phyloP scores from a whole-genome alignment of 495 filamentous ascomycete species.

The Entonaema liquescens region DNA sequence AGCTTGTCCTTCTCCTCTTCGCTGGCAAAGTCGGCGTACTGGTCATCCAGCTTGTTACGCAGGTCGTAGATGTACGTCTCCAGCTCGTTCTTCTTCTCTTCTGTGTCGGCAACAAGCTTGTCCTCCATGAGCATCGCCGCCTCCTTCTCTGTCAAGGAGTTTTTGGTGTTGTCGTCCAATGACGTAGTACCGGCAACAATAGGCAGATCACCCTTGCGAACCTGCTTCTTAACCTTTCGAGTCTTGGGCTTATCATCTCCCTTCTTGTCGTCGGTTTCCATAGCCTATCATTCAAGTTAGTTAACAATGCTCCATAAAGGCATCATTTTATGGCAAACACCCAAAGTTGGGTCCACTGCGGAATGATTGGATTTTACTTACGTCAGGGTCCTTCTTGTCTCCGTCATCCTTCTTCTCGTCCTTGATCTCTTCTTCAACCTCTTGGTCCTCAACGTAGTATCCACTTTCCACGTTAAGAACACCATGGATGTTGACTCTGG shows the following conservation, averaged over 20 bases:
- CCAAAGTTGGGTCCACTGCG: background rate
- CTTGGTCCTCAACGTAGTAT: conserved; percentile 97
- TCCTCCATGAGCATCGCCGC: conserved; percentile 94
- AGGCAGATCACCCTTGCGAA: conserved; percentile 95
- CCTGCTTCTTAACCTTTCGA: conserved; percentile 98
- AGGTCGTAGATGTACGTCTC: conserved; percentile 97
- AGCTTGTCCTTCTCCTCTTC: conserved; percentile 94
- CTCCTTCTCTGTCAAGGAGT: conserved; percentile 78
- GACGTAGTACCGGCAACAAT: conserved; percentile 83
- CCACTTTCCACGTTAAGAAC: conserved; percentile 96
- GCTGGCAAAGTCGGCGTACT: conserved; percentile 85
- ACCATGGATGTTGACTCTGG: conserved; percentile 94
- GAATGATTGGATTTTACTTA: conserved; percentile 56
- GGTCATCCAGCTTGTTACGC: conserved; percentile 90
- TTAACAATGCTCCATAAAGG: background rate
- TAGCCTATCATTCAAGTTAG: conserved; percentile 67
- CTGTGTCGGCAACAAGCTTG: conserved; percentile 97
- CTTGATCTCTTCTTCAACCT: conserved; percentile 92
- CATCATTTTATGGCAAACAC: background rate
- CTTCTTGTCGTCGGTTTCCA: conserved; percentile 85
- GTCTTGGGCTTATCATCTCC: conserved; percentile 87
- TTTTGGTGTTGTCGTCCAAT: conserved; percentile 73
- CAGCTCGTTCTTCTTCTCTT: conserved; percentile 99
- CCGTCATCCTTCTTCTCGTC: conserved; percentile 63
- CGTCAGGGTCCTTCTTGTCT: conserved; percentile 76